A percentile compares a stretch with the other conserved stretches of the same genome.
Conservation (phyloP, 352 stramenopile species). For the Globisporangium radiosum region DNA sequence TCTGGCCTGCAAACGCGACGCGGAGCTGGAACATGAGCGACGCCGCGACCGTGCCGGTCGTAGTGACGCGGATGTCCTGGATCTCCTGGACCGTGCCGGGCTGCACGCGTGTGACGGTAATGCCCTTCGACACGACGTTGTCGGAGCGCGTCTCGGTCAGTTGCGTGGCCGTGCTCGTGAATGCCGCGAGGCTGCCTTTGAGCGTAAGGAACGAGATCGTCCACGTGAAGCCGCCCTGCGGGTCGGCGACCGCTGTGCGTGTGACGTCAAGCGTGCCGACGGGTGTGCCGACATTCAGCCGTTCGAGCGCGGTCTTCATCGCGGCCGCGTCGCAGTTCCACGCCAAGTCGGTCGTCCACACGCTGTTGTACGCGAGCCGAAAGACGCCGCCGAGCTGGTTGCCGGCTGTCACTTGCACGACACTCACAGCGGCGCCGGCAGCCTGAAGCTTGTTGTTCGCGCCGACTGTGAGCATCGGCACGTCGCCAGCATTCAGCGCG, state of each 20-base stretch:
- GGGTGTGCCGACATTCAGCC: slow-evolving; percentile 14
- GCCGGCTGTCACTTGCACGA: slow-evolving; percentile 30
- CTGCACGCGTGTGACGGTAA: slow-evolving; percentile 35
- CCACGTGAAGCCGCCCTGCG: slow-evolving; percentile 90
- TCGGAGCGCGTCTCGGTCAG: slow-evolving; percentile 54
- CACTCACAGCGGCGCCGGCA: slow-evolving; percentile 24
- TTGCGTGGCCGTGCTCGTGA: slow-evolving; percentile 24
- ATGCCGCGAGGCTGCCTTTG: slow-evolving; percentile 33
- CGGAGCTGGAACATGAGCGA: slow-evolving; percentile 41
- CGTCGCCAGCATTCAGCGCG: slow-evolving; percentile 42
- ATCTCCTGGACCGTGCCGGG: slow-evolving; percentile 58
- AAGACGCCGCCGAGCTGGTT: slow-evolving; percentile 74
- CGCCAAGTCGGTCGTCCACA: slow-evolving; percentile 65
- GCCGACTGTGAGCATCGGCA: slow-evolving; percentile 49
- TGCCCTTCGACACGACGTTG: slow-evolving; percentile 31
- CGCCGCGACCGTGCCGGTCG: slow-evolving; percentile 26
- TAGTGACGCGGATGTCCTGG: slow-evolving; percentile 58
- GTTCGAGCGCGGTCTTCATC: slow-evolving; percentile 62
- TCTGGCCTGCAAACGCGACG: slow-evolving; percentile 36
- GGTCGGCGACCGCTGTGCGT: slow-evolving; percentile 52
- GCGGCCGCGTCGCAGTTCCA: slow-evolving; percentile 63
- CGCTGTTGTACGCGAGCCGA: slow-evolving; percentile 34
- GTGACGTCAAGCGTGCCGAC: slow-evolving; percentile 57
- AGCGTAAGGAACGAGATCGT: slow-evolving; percentile 89
- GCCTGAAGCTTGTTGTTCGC: slow-evolving; percentile 29